phyloP scores from a whole-genome alignment of 208 protist genomes.

The Wallacemonas sp. region DNA sequence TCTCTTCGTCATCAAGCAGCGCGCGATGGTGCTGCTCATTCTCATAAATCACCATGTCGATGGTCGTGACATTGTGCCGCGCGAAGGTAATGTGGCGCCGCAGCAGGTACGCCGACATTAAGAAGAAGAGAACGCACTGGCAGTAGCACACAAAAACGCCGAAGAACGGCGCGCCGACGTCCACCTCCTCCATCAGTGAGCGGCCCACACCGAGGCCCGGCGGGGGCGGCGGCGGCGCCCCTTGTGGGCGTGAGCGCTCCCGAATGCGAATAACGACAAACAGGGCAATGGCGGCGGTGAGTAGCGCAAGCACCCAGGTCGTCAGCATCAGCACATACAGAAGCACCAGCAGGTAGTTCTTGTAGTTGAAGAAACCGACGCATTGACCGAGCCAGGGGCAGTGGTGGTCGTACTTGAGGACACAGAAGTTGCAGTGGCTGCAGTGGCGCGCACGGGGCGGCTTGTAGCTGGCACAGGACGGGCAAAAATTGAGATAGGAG shows the following conservation, averaged over 20 bases:
- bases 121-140: slow-evolving; percentile 67
- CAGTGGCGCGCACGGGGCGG: slow-evolving; percentile 90
- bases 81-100: slow-evolving; percentile 66
- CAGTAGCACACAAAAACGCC: slow-evolving; percentile 78
- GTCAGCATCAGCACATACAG: slow-evolving; percentile 80
- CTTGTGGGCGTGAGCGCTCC: not conserved
- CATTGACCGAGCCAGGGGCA: slow-evolving; percentile 93
- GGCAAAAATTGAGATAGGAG: slow-evolving; percentile 72
- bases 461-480: slow-evolving; percentile 84
- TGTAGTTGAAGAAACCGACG: slow-evolving; percentile 94
- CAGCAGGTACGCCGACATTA: slow-evolving; percentile 72
- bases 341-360: slow-evolving; percentile 84
- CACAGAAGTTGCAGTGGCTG: slow-evolving; percentile 84
- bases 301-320: slow-evolving; percentile 56
- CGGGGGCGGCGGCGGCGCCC: not conserved
- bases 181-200: slow-evolving; percentile 48
- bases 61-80: slow-evolving; percentile 84
- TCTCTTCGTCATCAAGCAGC: slow-evolving; percentile 8
- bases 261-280: slow-evolving; percentile 21
- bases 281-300: slow-evolving; percentile 42
- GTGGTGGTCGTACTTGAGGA: slow-evolving; percentile 94
- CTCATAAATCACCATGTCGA: slow-evolving; percentile 84
- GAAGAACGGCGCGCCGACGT: slow-evolving; percentile 66
- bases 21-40: slow-evolving; percentile 25
- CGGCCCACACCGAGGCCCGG: slow-evolving; percentile 30